These are phyloP conservation scores for Penicillium sp. DNA, from an alignment of 2,329 filamentous ascomycete species.

Conservation along the genomic window DNA sequence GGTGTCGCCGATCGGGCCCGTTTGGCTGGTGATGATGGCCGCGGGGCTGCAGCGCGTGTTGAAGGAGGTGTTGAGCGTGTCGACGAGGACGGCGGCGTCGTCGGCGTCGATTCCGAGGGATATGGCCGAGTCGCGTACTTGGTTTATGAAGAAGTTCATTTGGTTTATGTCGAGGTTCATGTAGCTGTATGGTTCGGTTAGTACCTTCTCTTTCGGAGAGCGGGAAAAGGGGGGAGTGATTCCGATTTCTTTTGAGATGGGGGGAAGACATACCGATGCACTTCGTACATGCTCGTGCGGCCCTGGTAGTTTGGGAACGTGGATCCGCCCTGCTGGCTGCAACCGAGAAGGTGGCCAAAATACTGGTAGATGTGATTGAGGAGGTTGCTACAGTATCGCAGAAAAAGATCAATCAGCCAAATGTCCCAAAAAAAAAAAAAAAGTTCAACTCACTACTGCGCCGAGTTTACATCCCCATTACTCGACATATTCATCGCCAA, in stretches of 20 bases:
- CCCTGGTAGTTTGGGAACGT: neutral
- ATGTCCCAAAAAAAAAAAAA: neutral
- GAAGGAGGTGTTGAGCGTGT: neutral
- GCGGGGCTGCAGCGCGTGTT: neutral
- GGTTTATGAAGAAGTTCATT: neutral
- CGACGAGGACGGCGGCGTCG: neutral
- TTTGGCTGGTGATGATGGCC: neutral
- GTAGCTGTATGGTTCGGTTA: neutral
- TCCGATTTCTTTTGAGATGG: too few relatives aligned
- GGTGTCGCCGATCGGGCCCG: neutral
- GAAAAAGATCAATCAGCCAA: neutral
- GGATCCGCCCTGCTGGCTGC: neutral
- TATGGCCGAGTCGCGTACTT: neutral
- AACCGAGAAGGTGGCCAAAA: neutral
- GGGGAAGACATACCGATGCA: neutral
- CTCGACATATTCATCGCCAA: neutral
- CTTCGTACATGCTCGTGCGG: neutral
- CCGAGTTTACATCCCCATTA: neutral
- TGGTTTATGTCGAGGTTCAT: neutral
- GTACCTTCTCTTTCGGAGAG: too few relatives aligned
- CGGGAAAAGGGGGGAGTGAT: too few relatives aligned
- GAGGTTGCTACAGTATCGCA: neutral
- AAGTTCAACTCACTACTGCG: neutral
- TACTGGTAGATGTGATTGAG: neutral
- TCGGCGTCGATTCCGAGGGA: neutral